Conservation (phyloP, 805 yeast species). For the Yamadazyma laniorum region DNA sequence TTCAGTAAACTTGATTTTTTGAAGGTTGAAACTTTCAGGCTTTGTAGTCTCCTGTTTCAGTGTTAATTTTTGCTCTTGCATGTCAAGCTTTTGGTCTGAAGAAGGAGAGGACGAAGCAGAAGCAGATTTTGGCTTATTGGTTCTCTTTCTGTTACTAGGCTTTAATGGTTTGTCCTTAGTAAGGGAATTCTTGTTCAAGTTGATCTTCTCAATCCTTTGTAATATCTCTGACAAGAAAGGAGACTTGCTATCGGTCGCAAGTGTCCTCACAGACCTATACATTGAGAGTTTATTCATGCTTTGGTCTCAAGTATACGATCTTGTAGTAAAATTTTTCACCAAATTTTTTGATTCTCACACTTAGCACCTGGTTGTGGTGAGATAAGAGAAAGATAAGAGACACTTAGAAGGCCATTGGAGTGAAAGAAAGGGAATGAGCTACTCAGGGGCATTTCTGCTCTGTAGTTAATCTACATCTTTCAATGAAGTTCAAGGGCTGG, state of each 20-base stretch:
- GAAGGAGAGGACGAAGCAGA: neutral
- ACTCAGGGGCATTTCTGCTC: too few relatives aligned
- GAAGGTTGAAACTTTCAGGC: neutral
- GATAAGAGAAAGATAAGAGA: neutral
- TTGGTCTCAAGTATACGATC: neutral
- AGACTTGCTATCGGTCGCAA: constrained; percentile 12
- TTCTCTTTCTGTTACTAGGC: neutral
- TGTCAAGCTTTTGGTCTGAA: neutral
- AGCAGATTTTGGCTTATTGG: neutral
- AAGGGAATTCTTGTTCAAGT: constrained; percentile 7
- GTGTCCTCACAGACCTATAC: constrained; percentile 10
- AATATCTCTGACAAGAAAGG: constrained; percentile 35
- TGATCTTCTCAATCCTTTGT: constrained; percentile 31
- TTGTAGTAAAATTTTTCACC: neutral
- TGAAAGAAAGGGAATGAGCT: neutral
- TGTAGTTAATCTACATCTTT: too few relatives aligned
- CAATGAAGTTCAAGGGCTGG: too few relatives aligned
- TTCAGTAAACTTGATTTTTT: constrained; percentile 17
- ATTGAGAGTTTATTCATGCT: constrained; percentile 3
- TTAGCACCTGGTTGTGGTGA: neutral
- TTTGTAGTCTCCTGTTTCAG: neutral
- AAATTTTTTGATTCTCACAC: constrained; percentile 4
- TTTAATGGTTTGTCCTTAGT: constrained; percentile 1
- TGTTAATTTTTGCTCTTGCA: neutral
- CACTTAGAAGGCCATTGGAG: neutral